These are phyloP conservation scores for Myochromella boudieri DNA, from an alignment of 768 basidiomycete genomes.

Conservation along the genomic window DNA sequence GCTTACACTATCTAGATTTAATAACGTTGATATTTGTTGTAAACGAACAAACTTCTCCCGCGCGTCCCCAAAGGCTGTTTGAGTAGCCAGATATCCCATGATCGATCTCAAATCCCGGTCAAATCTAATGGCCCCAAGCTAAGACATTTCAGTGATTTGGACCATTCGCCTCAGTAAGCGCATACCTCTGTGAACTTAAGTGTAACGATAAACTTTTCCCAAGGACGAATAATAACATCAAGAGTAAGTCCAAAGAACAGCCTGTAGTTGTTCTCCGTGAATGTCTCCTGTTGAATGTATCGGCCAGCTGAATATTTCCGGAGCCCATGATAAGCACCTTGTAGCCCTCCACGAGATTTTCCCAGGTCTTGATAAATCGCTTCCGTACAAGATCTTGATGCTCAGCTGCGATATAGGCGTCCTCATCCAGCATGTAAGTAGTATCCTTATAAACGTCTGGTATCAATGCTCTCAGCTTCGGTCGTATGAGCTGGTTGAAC, in stretches of 20 bases:
- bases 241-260: constrained; percentile 83
- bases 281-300: constrained; percentile 56
- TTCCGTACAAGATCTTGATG: constrained; percentile 86
- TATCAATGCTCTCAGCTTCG: constrained; percentile 80
- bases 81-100: constrained; percentile 79
- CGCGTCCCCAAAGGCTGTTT: constrained; percentile 86
- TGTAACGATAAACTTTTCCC: constrained; percentile 85
- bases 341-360: constrained; percentile 80
- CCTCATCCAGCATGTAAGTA: constrained; percentile 87
- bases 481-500: constrained; percentile 92
- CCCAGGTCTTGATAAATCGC: constrained; percentile 90
- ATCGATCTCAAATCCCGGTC: constrained; percentile 90
- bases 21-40: constrained; percentile 89
- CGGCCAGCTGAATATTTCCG: neutral
- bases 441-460: constrained; percentile 90
- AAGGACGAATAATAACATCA: constrained; percentile 88
- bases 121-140: constrained; percentile 96
- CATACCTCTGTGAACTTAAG: constrained; percentile 87
- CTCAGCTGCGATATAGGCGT: constrained; percentile 79
- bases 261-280: constrained; percentile 88
- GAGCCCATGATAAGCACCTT: constrained; percentile 48
- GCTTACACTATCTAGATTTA: constrained; percentile 83
- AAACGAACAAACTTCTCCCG: constrained; percentile 90
- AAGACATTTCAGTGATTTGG: constrained; percentile 4
- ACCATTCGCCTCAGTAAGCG: neutral